Evolutionary conservation across 108 stramenopile species (phyloP).

Genomic region (Schizochytrium sp.): DNA sequence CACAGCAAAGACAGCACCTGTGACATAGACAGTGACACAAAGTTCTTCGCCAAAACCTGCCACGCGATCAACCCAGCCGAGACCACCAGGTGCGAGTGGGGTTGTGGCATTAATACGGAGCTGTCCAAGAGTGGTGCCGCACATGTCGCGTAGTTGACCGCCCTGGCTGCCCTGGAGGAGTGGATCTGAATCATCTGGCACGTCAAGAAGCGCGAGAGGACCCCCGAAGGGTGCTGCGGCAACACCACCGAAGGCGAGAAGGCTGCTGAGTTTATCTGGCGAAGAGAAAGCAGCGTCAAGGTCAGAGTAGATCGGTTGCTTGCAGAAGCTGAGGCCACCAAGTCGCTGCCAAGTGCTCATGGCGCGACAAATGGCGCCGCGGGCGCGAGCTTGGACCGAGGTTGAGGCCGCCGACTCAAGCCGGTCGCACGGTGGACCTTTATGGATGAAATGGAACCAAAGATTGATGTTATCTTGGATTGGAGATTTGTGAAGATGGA

Average conservation of each 20-base stretch:
- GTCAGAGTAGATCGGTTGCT: neutral
- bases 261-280: neutral
- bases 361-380: neutral
- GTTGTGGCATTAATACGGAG: neutral
- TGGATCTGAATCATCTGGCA: neutral
- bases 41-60: constrained; percentile 11
- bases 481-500: too few species aligned
- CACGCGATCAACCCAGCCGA: constrained; percentile 25
- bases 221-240: constrained; percentile 1
- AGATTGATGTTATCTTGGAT: too few species aligned
- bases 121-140: neutral
- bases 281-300: neutral
- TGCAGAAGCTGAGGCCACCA: constrained; percentile 1
- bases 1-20: constrained; percentile 8
- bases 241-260: neutral
- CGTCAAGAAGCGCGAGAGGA: neutral
- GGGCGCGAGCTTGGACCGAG: neutral
- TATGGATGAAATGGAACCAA: neutral
- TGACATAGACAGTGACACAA: constrained; percentile 13
- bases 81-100: constrained; percentile 1
- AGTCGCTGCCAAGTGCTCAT: neutral
- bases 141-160: neutral
- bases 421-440: neutral
- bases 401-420: neutral
- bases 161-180: neutral